phyloP scores from a whole-genome alignment of 1,284 basidiomycete species.

The Schizopora paradoxa region DNA sequence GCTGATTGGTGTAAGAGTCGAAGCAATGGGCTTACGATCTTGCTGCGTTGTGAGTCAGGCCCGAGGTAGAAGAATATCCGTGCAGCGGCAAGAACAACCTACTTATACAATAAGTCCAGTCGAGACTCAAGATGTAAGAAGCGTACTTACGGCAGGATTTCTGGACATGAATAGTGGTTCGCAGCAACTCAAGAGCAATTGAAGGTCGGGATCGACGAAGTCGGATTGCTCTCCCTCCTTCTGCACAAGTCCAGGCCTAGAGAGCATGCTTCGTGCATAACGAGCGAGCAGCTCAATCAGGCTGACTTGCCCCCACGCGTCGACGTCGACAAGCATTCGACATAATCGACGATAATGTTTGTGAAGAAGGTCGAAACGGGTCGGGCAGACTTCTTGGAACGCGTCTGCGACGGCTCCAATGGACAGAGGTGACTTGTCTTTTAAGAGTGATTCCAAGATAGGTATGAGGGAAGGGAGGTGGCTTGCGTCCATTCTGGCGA shows the following conservation, averaged over 20 bases:
- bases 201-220: conserved; percentile 70
- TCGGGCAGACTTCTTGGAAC: conserved; percentile 80
- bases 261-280: conserved; percentile 83
- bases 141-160: conserved; percentile 70
- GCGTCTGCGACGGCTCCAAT: conserved; percentile 84
- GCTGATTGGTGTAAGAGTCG: conserved; percentile 57
- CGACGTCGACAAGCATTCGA: conserved; percentile 79
- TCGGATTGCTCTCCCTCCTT: conserved; percentile 29
- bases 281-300: conserved; percentile 74
- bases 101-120: conserved; percentile 4
- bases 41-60: conserved; percentile 48
- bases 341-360: conserved; percentile 85
- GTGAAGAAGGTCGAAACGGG: conserved; percentile 83
- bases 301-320: conserved; percentile 93
- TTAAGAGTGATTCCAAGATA: conserved; percentile 71
- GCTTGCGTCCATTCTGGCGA: conserved; percentile 62
- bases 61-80: conserved; percentile 73
- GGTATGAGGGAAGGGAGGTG: conserved; percentile 71
- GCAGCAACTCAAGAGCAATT: conserved; percentile 67
- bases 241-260: conserved; percentile 47
- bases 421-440: conserved; percentile 83
- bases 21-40: conserved; percentile 62
- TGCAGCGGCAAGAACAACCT: conserved; percentile 74
- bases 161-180: conserved; percentile 78
- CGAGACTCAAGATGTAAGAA: neutral